Conservation (phyloP, 805 yeast species). For the Ogataea chonburiensis region DNA sequence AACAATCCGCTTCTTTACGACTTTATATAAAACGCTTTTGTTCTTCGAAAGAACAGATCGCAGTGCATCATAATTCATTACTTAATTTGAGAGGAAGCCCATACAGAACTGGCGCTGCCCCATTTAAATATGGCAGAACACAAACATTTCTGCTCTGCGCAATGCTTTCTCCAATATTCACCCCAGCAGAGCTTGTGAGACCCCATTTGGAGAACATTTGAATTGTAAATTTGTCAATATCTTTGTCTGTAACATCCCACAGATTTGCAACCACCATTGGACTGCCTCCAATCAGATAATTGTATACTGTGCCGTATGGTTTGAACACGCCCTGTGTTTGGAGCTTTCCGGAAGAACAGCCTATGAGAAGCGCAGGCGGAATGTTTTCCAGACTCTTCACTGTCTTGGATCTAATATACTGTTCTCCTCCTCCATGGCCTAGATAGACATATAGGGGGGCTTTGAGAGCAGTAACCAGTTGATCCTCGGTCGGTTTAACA, state of each 20-base stretch:
- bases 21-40: conserved; percentile 2
- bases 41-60: conserved; percentile 6
- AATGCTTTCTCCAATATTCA: conserved; percentile 55
- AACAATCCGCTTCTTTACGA: conserved; percentile 1
- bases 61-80: conserved; percentile 9
- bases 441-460: conserved; percentile 66
- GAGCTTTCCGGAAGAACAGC: conserved; percentile 85
- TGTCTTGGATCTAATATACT: conserved; percentile 58
- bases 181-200: conserved; percentile 26
- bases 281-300: conserved; percentile 76
- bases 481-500: conserved; percentile 53
- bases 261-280: conserved; percentile 82
- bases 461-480: conserved; percentile 44
- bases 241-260: conserved; percentile 98
- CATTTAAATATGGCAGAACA: conserved; percentile 72
- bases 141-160: conserved; percentile 63
- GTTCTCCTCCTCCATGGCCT: conserved; percentile 98
- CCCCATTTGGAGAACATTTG: conserved; percentile 69
- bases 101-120: conserved; percentile 89
- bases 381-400: conserved; percentile 44
- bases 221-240: conserved; percentile 75
- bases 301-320: conserved; percentile 72
- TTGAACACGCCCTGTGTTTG: conserved; percentile 58
- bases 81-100: conserved; percentile 66
- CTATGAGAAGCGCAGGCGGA: conserved; percentile 70